phyloP scores from a whole-genome alignment of 176 grass and related monocot genomes.

The Pontederia crassipes region DNA sequence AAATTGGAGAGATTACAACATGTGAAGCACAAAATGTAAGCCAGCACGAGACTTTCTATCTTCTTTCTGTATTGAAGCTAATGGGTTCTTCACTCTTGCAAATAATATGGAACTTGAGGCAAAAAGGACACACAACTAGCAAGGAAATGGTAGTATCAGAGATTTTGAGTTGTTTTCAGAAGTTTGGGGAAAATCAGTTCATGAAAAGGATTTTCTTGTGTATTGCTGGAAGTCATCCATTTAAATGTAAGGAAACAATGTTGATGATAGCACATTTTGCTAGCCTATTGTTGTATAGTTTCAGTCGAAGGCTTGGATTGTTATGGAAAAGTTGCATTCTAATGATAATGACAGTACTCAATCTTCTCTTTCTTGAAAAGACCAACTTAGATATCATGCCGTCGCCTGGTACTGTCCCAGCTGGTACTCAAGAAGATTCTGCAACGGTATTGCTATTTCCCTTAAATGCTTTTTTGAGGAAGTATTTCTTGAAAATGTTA shows the following conservation, averaged over 20 bases:
- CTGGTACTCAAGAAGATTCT: neutral
- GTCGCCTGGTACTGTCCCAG: slow-evolving; percentile 4
- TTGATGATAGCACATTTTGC: slow-evolving; percentile 50
- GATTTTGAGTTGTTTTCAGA: slow-evolving; percentile 10
- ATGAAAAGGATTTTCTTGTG: slow-evolving; percentile 21
- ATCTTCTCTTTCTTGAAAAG: slow-evolving; percentile 41
- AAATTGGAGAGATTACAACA: neutral
- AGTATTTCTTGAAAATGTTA: too few relatives aligned
- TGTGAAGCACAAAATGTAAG: neutral
- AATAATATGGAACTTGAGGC: slow-evolving; percentile 6
- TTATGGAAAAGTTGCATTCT: slow-evolving; percentile 48
- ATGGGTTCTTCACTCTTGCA: slow-evolving; percentile 18
- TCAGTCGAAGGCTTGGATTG: slow-evolving; percentile 35
- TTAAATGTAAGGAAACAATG: slow-evolving; percentile 5
- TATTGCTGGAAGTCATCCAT: slow-evolving; percentile 9
- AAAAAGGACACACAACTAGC: neutral
- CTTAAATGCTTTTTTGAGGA: neutral
- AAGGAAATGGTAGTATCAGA: neutral
- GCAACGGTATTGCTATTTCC: slow-evolving; percentile 11
- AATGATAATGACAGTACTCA: slow-evolving; percentile 47
- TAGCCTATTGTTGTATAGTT: slow-evolving; percentile 30
- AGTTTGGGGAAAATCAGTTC: slow-evolving; percentile 20
- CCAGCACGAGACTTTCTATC: neutral
- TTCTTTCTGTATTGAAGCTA: slow-evolving; percentile 9
- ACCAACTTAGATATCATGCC: slow-evolving; percentile 8